Percentiles rank a stretch among this genome's conserved stretches.
Evolutionary conservation across 2,329 filamentous ascomycete genomes (phyloP).

Genomic region (Samsoniella hepiali): DNA sequence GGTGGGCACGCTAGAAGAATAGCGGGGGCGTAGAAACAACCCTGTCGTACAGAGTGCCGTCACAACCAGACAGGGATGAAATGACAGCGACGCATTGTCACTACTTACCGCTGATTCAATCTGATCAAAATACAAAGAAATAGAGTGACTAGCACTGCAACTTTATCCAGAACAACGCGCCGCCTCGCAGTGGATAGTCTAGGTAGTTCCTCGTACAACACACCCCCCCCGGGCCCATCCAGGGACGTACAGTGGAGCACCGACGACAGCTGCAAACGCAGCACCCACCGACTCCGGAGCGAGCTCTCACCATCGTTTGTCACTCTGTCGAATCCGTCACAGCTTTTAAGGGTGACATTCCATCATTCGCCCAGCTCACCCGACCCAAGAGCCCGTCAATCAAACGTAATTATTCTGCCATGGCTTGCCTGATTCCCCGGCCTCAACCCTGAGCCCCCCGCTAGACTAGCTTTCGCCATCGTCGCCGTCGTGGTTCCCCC

Average conservation of each 20-base stretch:
- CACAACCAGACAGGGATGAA: no score
- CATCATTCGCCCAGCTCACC: no score
- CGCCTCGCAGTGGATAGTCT: neutral
- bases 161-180: neutral
- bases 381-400: no score
- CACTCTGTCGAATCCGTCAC: neutral
- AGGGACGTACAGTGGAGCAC: constrained; percentile 1
- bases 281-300: constrained; percentile 12
- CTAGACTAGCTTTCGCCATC: constrained; percentile 2
- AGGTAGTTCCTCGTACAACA: neutral
- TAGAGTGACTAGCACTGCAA: no score
- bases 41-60: neutral
- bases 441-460: neutral
- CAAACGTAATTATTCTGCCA: no score
- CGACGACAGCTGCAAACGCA: constrained; percentile 5
- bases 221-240: neutral
- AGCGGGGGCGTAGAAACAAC: neutral
- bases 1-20: constrained; percentile 10
- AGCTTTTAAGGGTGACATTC: no score
- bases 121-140: neutral
- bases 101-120: neutral
- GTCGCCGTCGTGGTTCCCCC: neutral
- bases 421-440: no score
- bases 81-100: no score
- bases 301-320: neutral